phyloP scores from a whole-genome alignment of 2,329 filamentous ascomycete species.

The Cladosporium sp. region DNA sequence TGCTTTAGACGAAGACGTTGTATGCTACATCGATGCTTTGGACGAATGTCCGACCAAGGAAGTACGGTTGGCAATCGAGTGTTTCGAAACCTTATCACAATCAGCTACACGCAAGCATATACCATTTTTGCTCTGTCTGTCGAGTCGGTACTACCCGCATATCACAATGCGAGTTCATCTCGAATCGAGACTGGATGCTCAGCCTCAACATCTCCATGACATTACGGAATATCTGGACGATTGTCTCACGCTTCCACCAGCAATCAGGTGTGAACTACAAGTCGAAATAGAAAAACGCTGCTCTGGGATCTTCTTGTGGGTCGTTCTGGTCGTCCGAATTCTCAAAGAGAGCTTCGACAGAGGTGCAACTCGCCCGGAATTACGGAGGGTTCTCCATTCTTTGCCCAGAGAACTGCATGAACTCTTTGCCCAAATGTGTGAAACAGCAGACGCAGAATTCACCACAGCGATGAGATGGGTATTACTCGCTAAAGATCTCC shows the following conservation, averaged over 20 bases:
- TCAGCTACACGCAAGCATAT: not conserved
- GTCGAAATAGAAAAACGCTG: not conserved
- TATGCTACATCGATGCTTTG: not conserved
- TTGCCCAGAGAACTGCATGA: conserved; percentile 1
- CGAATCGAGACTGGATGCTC: not conserved
- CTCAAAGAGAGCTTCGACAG: not conserved
- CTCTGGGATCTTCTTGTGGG: not conserved
- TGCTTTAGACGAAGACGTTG: not conserved
- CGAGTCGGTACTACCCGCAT: not conserved
- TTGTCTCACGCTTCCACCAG: not conserved
- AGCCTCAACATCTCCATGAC: not conserved
- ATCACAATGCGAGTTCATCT: not conserved
- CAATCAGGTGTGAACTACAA: not conserved
- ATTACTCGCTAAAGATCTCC: conserved; percentile 44
- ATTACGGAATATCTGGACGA: not conserved
- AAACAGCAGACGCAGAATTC: not conserved
- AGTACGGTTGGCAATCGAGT: not conserved
- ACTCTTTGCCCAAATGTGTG: not conserved
- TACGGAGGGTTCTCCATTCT: not conserved
- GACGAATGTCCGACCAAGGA: not conserved
- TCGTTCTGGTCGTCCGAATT: not conserved
- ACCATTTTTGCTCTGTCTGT: not conserved
- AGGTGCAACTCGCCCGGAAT: not conserved
- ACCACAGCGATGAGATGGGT: conserved; percentile 51
- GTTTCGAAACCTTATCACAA: not conserved